Evolutionary conservation across 73 alveolate genomes (phyloP), one percentile per base, ranked within the genome.

Genomic region (Breviolum minutum): DNA sequence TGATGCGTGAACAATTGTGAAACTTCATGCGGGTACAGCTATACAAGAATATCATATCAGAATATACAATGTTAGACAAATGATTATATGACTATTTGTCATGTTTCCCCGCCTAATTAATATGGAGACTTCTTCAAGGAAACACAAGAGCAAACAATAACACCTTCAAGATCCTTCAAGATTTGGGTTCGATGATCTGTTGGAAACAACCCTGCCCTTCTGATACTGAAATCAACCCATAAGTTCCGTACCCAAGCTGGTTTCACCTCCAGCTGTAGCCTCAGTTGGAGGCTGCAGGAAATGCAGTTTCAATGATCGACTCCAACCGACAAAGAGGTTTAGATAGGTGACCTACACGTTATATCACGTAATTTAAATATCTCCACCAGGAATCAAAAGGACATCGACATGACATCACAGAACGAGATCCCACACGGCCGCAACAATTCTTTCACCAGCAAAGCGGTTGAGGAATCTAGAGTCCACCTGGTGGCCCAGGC

Each of bases 361-460:
- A n/a, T n/a, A n/a, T n/a, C n/a, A n/a, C n/a, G n/a, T n/a, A n/a
- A n/a, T n/a, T n/a, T n/a, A n/a, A n/a, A n/a, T n/a, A n/a, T n/a
- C n/a, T n/a, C n/a, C n/a, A n/a, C n/a, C n/a, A n/a, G n/a, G n/a
- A n/a, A n/a, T n/a, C n/a, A n/a, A n/a, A n/a, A n/a, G n/a, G n/a
- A n/a, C n/a, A n/a, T n/a, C n/a, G n/a, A n/a, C n/a, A n/a, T n/a
- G n/a, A n/a, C n/a, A n/a, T n/a, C n/a, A n/a, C n/a, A n/a, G n/a
- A n/a, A n/a, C 54, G 54, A 54, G 90, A 12, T 19, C 63, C 98
- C 98, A 22, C 26, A 30, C 98, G 98, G 98, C 20, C 98, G 98
- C 90, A 92, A 79, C 63, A 92, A 26, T 7, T 92, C 98, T 29
- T 61, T 92, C 90, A 92, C 60, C 40, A 84, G 40, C 48, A 80